Conservation (phyloP, 2,329 filamentous ascomycete genomes). For the Neopestalotiopsis sp. region DNA sequence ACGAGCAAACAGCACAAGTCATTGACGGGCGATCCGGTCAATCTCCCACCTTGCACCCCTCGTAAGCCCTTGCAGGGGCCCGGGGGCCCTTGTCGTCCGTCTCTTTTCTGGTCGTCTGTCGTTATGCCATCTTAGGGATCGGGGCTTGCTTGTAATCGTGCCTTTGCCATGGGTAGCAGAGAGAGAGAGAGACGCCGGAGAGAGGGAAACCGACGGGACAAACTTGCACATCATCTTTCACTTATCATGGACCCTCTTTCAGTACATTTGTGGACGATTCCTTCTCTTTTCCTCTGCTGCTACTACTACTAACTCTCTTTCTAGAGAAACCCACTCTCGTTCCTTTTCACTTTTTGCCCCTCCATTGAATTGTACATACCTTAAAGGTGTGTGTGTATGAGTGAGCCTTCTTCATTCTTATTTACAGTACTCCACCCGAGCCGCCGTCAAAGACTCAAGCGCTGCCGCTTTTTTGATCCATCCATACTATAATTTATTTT, state of each 20-base stretch:
- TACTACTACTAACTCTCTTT: too few species aligned
- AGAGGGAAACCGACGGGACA: background rate
- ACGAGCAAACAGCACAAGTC: background rate
- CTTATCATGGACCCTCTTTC: background rate
- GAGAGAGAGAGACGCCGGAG: background rate
- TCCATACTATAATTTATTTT: too few species aligned
- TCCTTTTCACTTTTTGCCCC: background rate
- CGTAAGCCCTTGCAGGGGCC: conserved; percentile 8
- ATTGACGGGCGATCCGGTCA: conserved; percentile 4
- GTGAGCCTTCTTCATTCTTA: too few species aligned
- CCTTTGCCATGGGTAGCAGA: background rate
- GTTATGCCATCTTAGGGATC: too few species aligned
- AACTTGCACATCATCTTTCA: background rate
- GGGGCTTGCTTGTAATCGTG: too few species aligned
- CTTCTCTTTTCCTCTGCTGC: background rate
- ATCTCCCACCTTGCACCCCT: background rate
- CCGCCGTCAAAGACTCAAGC: too few species aligned
- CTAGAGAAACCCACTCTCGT: background rate
- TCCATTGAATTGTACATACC: background rate
- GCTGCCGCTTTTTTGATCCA: too few species aligned
- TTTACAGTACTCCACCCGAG: too few species aligned
- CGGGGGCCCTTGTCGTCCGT: background rate
- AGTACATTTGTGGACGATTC: background rate
- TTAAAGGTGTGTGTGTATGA: background rate
- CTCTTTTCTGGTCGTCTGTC: too few species aligned